Percentiles rank a stretch among this genome's conserved stretches.
Conservation (phyloP, 257 asterid species). For the Lavandula angustifolia region DNA sequence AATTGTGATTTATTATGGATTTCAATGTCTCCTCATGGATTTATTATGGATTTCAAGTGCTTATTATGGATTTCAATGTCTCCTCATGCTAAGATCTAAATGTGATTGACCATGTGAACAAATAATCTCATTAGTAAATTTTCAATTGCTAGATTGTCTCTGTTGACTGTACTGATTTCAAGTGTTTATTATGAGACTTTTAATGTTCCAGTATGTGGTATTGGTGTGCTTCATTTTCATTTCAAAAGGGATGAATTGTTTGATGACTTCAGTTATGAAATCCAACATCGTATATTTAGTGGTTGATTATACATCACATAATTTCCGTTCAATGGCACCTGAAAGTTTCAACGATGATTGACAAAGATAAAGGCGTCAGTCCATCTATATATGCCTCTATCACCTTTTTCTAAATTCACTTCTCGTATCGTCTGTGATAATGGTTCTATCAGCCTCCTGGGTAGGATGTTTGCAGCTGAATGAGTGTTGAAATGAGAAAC, state of each 20-base stretch:
- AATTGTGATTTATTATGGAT: too few relatives aligned
- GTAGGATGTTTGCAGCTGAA: not conserved
- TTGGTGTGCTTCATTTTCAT: conserved; percentile 6
- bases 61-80: not conserved
- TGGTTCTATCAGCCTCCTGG: conserved; percentile 1
- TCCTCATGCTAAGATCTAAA: conserved; percentile 10
- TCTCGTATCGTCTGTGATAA: not conserved
- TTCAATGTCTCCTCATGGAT: too few relatives aligned
- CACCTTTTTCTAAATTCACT: conserved; percentile 13
- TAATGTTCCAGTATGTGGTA: not conserved
- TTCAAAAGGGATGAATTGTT: not conserved
- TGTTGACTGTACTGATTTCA: not conserved
- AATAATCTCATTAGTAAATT: not conserved
- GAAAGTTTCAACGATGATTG: not conserved
- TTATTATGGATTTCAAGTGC: too few relatives aligned
- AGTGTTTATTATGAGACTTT: not conserved
- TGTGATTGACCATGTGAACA: not conserved
- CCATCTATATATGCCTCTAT: conserved; percentile 4
- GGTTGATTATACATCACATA: conserved; percentile 18
- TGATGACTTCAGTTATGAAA: not conserved
- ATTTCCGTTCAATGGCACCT: conserved; percentile 5
- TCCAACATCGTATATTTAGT: not conserved
- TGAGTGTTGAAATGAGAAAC: conserved; percentile 13
- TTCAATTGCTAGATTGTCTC: not conserved
- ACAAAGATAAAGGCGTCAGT: not conserved